A percentile compares a stretch with the other conserved stretches of the same genome.
Evolutionary conservation across 192 early-diverging fungal species (phyloP).

Genomic region (Coemansia sp.): DNA sequence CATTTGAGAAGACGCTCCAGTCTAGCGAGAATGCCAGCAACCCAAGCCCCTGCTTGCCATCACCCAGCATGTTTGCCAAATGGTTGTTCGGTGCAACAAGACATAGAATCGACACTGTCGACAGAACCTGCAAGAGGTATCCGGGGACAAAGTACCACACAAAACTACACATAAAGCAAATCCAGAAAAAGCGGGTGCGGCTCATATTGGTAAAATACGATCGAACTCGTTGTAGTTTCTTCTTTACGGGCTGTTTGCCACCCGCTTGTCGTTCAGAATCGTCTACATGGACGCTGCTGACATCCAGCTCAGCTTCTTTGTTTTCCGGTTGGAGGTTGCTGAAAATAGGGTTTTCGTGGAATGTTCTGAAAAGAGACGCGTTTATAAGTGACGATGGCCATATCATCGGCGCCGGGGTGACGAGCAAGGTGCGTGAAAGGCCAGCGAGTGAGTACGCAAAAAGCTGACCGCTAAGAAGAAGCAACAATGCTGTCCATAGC

Average conservation of each 20-base stretch:
- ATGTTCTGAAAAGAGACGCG: conserved; percentile 74
- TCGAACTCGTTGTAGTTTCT: not conserved
- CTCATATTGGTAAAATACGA: conserved; percentile 11
- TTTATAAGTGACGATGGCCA: conserved; percentile 84
- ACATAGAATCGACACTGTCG: conserved; percentile 66
- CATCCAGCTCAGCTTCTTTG: not conserved
- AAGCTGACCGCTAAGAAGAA: conserved; percentile 70
- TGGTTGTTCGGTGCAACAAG: conserved; percentile 53
- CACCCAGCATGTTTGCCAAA: conserved; percentile 49
- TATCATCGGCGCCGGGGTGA: conserved; percentile 81
- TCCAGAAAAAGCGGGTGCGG: conserved; percentile 59
- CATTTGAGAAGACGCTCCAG: conserved; percentile 70
- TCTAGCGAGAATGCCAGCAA: conserved; percentile 72
- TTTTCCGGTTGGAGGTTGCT: not conserved
- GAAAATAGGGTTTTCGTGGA: conserved; percentile 60
- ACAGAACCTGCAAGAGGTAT: conserved; percentile 66
- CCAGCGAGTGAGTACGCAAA: conserved; percentile 73
- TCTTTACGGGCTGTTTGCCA: no score
- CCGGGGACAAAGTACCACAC: conserved; percentile 65
- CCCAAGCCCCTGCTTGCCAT: conserved; percentile 66
- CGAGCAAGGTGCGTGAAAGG: conserved; percentile 72
- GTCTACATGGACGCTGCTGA: not conserved
- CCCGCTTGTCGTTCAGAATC: not conserved
- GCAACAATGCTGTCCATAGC: conserved; percentile 59
- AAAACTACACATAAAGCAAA: conserved; percentile 55